Base-by-base conservation (phyloP, 1,284 basidiomycete genomes). In the Entoloma clypeatum region DNA sequence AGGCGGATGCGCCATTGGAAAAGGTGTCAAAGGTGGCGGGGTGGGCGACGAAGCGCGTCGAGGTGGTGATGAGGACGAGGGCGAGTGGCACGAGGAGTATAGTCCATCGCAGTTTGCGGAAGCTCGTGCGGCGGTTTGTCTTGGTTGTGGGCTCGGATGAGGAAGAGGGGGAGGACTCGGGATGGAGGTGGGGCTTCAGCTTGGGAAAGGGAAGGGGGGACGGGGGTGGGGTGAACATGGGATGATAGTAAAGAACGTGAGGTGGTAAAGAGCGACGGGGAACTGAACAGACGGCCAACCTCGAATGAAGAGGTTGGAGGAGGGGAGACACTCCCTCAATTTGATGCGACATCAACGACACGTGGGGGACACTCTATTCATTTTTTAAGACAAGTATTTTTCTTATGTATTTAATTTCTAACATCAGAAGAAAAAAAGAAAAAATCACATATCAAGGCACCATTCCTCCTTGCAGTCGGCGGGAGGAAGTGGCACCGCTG, bases 141-240 rank as follows among this genome's bases (percentile, higher is more conserved):
- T 50, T 31, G 40, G 36, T 35, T 18, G 34, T 36, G 41, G 37
- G 53, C 42, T 48, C 29, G 24, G 46, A 41, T 31, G 39, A 28
- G 19, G 37, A 41, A 10, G 43, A 33, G 10, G 27, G 39, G 28
- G 44, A 36, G 24, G 34, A 16, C 35, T 49, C 39, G 3, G 43
- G 36, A 9, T 11, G 21, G 27, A 38, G 26, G 31, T 17, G 21
- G 27, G 46, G 19, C 18, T 31, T 43, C 39, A 36, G 38, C 7
- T 24, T 41, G 19, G 64, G 59, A 26, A 50, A 40, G 19, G 64
- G 59, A 26, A 50, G 44, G 1, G 69, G 68, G 3, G 76, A 76
- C 6, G 68, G 63, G 14, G 74, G 72, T 29, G 74, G 74, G 39
- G 73, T 75, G 55, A 75, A 72, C 73, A 76, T 76, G 47, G 47